phyloP scores from a whole-genome alignment of 148 eudicot species.

The Vaccinium macrocarpon region DNA sequence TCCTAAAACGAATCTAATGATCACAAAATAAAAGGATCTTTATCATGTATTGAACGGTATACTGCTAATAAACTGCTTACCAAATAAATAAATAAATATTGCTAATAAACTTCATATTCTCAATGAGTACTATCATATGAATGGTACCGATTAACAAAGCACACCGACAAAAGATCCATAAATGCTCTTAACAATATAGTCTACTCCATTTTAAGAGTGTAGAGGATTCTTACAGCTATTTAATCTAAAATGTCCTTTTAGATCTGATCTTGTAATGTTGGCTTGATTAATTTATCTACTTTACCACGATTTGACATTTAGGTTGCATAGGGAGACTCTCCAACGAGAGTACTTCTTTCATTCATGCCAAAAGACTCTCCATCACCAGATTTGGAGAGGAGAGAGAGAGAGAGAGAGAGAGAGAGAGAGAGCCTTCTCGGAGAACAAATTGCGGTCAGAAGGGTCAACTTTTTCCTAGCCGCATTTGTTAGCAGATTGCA shows the following conservation, averaged over 20 bases:
- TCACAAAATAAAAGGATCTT: background rate
- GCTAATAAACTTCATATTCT: background rate
- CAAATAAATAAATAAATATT: too few species aligned
- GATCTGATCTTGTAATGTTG: background rate
- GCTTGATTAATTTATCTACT: constrained; percentile 19
- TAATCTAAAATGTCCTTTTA: background rate
- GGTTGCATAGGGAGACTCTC: constrained; percentile 25
- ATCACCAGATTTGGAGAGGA: constrained; percentile 31
- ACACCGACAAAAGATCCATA: background rate
- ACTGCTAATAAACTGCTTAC: too few species aligned
- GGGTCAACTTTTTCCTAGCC: constrained; percentile 33
- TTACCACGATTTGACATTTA: constrained; percentile 32
- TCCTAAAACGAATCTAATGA: background rate
- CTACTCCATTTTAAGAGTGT: background rate
- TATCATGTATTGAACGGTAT: background rate
- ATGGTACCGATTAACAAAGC: background rate
- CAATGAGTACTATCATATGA: background rate
- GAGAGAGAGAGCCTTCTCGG: constrained; percentile 8
- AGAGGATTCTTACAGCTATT: background rate
- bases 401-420: constrained; percentile 14
- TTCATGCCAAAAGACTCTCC: constrained; percentile 42
- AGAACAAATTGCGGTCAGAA: constrained; percentile 31
- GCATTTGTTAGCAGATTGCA: constrained; percentile 21
- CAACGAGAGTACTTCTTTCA: constrained; percentile 29
- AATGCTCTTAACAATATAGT: background rate